A percentile compares a stretch with the other conserved stretches of the same genome.
phyloP scores from a whole-genome alignment of 148 eudicot species.

The Amaranthus cruentus region DNA sequence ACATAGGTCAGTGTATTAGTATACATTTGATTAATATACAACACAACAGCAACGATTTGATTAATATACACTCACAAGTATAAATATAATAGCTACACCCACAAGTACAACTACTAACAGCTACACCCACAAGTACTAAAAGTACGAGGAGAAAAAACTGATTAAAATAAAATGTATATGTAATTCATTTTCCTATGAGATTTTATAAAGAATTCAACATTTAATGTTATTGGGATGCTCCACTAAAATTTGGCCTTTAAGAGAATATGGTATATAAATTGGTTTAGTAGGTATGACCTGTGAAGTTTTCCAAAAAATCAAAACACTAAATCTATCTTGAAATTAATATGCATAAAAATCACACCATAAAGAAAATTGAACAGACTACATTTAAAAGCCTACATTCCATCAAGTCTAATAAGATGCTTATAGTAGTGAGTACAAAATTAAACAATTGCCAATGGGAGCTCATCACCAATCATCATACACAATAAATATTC shows the following conservation, averaged over 20 bases:
- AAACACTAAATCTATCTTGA: background rate
- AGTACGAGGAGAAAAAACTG: background rate
- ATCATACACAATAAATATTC: background rate
- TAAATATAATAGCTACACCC: conserved; percentile 46
- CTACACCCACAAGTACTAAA: background rate
- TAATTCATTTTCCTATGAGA: too few species aligned
- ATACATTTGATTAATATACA: too few species aligned
- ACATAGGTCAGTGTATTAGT: too few species aligned
- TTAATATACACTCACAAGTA: conserved; percentile 41
- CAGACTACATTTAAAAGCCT: background rate
- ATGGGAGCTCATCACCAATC: conserved; percentile 5
- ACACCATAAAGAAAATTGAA: background rate
- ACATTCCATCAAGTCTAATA: background rate
- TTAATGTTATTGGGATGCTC: too few species aligned
- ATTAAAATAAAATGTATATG: background rate
- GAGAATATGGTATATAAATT: too few species aligned
- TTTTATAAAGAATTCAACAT: too few species aligned
- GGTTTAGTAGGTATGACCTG: too few species aligned
- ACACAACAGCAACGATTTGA: too few species aligned
- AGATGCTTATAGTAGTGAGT: too few species aligned
- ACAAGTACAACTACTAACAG: conserved; percentile 61
- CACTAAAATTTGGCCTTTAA: too few species aligned
- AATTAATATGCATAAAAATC: background rate
- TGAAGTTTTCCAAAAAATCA: too few species aligned
- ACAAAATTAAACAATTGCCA: background rate